These are phyloP conservation scores for Geotrichum citri-aurantii DNA, from an alignment of 1,139 yeast genomes.

Conservation along the genomic window DNA sequence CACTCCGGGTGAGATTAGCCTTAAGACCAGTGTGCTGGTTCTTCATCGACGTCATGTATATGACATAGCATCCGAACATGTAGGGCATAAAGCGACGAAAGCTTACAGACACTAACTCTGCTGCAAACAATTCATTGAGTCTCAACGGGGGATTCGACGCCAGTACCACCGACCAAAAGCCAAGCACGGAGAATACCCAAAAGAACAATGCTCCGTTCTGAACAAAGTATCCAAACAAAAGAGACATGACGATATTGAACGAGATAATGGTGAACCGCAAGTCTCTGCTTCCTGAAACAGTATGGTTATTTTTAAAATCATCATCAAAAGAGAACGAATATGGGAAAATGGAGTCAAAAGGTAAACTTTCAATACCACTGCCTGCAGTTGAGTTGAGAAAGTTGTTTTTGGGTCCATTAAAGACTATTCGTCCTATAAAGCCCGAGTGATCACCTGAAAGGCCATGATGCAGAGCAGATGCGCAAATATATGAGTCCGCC, in stretches of 20 bases:
- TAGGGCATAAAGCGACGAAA: conserved; percentile 72
- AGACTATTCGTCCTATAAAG: conserved; percentile 69
- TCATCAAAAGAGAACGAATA: conserved; percentile 56
- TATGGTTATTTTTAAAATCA: conserved; percentile 30
- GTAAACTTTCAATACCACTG: conserved; percentile 47
- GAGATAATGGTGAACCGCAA: conserved; percentile 54
- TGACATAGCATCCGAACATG: conserved; percentile 60
- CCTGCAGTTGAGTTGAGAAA: conserved; percentile 46
- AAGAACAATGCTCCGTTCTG: conserved; percentile 52
- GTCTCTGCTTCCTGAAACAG: conserved; percentile 53
- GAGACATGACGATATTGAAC: conserved; percentile 49
- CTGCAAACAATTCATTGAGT: conserved; percentile 39
- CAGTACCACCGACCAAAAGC: conserved; percentile 79
- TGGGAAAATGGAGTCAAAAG: conserved; percentile 69
- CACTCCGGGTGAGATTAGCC: conserved; percentile 45
- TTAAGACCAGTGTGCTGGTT: conserved; percentile 30
- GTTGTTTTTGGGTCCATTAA: conserved; percentile 47
- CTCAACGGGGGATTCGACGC: conserved; percentile 78
- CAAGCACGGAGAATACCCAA: conserved; percentile 60
- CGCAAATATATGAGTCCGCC: conserved; percentile 86
- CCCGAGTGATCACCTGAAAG: conserved; percentile 66
- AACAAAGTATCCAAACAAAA: conserved; percentile 54
- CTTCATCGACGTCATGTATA: conserved; percentile 57
- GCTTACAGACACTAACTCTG: conserved; percentile 62
- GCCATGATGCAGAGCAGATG: conserved; percentile 87